phyloP scores from a whole-genome alignment of 2,329 filamentous ascomycete genomes.

The Ascochyta pisi region DNA sequence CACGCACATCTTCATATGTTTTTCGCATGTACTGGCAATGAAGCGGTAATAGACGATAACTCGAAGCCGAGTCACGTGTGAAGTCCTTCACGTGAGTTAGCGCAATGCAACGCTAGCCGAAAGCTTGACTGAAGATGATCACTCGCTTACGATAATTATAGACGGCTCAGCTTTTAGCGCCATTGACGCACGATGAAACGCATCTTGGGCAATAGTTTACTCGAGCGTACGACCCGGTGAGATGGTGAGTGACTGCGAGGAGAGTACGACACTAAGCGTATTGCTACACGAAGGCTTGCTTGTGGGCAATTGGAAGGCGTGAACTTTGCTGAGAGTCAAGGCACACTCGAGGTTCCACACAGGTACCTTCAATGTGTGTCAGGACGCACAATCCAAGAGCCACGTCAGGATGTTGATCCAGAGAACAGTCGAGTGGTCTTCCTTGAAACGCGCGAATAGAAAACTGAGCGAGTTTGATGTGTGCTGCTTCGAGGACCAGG shows the following conservation, averaged over 20 bases:
- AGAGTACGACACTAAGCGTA: neutral
- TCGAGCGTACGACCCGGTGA: neutral
- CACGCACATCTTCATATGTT: neutral
- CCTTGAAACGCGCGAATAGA: conserved; percentile 20
- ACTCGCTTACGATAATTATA: conserved; percentile 29
- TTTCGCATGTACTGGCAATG: conserved; percentile 8
- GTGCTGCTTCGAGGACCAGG: conserved; percentile 7
- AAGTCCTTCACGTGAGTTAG: conserved; percentile 3
- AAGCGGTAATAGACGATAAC: conserved; percentile 15
- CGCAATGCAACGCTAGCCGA: neutral
- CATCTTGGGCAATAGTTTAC: neutral
- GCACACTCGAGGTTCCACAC: conserved; percentile 14
- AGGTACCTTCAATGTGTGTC: conserved; percentile 13
- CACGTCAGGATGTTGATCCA: conserved; percentile 23
- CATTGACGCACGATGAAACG: conserved; percentile 25
- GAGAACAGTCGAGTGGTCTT: conserved; percentile 10
- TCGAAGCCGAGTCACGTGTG: neutral
- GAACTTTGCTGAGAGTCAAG: conserved; percentile 21
- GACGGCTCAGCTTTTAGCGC: conserved; percentile 8
- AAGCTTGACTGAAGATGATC: conserved; percentile 15
- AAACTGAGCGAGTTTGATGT: conserved; percentile 5
- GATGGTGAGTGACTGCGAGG: neutral
- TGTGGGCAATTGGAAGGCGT: conserved; percentile 3
- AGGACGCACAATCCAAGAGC: conserved; percentile 21
- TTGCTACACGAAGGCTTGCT: neutral